These are phyloP conservation scores for Scortechinia acanthostroma DNA, from an alignment of 2,329 filamentous ascomycete genomes.

Conservation along the genomic window DNA sequence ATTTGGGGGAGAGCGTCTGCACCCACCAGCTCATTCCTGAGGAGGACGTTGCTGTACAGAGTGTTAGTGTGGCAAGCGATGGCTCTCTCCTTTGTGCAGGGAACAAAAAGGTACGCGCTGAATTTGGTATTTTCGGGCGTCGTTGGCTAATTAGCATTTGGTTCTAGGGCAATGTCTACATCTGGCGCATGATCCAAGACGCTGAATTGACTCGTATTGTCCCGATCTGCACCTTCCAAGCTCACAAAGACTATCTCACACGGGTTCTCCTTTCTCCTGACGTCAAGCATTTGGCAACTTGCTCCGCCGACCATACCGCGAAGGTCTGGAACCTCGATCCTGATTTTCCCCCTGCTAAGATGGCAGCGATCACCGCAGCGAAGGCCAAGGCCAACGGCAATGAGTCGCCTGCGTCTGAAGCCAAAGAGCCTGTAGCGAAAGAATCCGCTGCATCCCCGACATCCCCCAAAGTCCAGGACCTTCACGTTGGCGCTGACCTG, in stretches of 20 bases:
- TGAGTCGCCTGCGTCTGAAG: not conserved
- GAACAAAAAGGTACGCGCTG: conserved; percentile 68
- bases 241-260: conserved; percentile 87
- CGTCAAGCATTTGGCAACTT: conserved; percentile 88
- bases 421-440: not conserved
- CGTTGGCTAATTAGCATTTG: conserved; percentile 7
- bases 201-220: conserved; percentile 77
- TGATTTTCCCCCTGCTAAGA: conserved; percentile 6
- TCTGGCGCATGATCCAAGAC: conserved; percentile 86
- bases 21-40: conserved; percentile 93
- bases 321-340: conserved; percentile 86
- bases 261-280: conserved; percentile 86
- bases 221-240: conserved; percentile 80
- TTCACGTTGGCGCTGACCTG: not conserved
- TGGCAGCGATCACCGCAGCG: not conserved
- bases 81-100: conserved; percentile 87
- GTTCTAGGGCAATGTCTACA: conserved; percentile 82
- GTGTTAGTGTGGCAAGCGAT: conserved; percentile 91
- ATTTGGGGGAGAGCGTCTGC: conserved; percentile 92
- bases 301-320: conserved; percentile 85
- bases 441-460: too few relatives aligned
- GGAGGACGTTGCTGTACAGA: conserved; percentile 86
- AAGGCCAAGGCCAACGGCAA: not conserved
- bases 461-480: not conserved
- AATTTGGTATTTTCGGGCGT: not conserved